phyloP scores from a whole-genome alignment of 768 basidiomycete species.

The Termitomyces sp. region DNA sequence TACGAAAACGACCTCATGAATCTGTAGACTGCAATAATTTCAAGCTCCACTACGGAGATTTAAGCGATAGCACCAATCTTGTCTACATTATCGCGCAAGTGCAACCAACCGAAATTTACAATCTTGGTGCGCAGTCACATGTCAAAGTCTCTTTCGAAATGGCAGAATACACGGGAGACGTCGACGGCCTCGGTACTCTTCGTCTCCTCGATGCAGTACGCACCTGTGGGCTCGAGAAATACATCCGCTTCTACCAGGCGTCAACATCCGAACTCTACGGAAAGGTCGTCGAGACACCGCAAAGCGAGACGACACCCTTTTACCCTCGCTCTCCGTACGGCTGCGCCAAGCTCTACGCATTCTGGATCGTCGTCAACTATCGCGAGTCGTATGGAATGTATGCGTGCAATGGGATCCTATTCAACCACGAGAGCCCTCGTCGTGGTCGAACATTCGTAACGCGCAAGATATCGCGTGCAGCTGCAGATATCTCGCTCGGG shows the following conservation, averaged over 20 bases:
- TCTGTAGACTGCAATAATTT: conserved; percentile 66
- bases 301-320: conserved; percentile 95
- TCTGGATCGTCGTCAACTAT: conserved; percentile 90
- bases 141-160: conserved; percentile 99
- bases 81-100: conserved; percentile 96
- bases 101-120: conserved; percentile 95
- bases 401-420: conserved; percentile 94
- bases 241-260: conserved; percentile 95
- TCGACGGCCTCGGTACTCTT: conserved; percentile 92
- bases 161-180: conserved; percentile 98
- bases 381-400: conserved; percentile 96
- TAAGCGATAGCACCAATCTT: conserved; percentile 95
- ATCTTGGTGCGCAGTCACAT: conserved; percentile 96
- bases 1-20: conserved; percentile 5
- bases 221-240: conserved; percentile 90
- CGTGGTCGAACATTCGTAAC: conserved; percentile 96
- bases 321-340: conserved; percentile 98
- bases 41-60: conserved; percentile 87
- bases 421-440: conserved; percentile 97
- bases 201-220: conserved; percentile 95
- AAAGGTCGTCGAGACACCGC: conserved; percentile 93
- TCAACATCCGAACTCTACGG: conserved; percentile 98
- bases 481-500: conserved; percentile 85
- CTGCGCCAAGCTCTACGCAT: conserved; percentile 90
- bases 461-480: conserved; percentile 89